Base-by-base conservation (phyloP, 1,284 basidiomycete genomes). In the Inonotus hispidus region DNA sequence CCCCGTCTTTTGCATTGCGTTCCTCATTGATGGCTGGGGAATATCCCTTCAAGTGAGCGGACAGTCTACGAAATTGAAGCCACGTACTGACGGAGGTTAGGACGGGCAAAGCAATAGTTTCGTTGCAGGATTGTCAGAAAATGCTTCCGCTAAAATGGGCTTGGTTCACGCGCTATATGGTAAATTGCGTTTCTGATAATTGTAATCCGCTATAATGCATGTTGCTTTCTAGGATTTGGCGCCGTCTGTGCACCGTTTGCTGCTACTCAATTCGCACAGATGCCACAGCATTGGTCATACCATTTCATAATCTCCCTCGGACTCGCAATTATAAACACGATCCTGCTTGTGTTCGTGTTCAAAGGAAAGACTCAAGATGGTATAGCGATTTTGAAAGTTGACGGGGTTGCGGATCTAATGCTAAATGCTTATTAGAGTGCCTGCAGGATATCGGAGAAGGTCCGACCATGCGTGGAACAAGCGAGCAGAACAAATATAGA, bases 1-100 rank as follows among this genome's bases (percentile, higher is more conserved):
- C 69, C 84, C 87, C 0, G 74, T 85, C 3, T 85, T 89, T 67
- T 80, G 85, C 47, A 67, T 85, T 49, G 79, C 81, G 0, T 90
- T 80, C 66, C 68, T 75, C 2, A 74, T 88, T 61, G 82, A 81
- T 58, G 88, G 89, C 1, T 78, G 85, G 61, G 87, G 85, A 0
- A 71, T 84, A 49, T 77, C 81, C 3, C 68, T 85, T 27, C 79
- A 82, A 68, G 82, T 80, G 65, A 53, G 71, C 63, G 8, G 37
- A 14, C 16, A 55, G 66, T 37, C 61, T 58, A 14, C 50, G 25
- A 35, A 54, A 35, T 27, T 29, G 10, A 35, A 55, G 10, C 16
- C 13, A 37, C 38, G 21, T n/a, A 25, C 14, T 56, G 29, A 35
- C n/a, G 43, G 66, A 64, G 19, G 45, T 68, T 41, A 84, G 78